A percentile compares a stretch with the other conserved stretches of the same genome.
Conservation (phyloP, 2,329 filamentous ascomycete species). For the Xylaria sp. region DNA sequence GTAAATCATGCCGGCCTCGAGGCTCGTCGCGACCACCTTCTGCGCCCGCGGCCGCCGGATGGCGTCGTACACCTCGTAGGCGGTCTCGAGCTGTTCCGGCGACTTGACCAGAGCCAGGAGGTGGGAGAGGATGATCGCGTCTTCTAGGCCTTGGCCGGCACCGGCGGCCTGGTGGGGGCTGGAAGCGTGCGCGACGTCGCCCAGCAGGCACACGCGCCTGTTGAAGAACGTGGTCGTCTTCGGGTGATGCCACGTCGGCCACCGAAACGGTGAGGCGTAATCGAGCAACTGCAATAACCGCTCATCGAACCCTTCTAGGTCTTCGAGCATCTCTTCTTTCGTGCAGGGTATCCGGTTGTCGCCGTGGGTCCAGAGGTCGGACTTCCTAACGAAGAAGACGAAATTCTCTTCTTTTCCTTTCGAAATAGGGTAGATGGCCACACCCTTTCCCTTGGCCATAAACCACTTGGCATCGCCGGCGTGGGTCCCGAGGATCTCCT, state of each 20-base stretch:
- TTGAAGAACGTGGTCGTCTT: slow-evolving; percentile 31
- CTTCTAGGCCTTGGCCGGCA: slow-evolving; percentile 34
- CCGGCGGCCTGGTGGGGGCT: slow-evolving; percentile 33
- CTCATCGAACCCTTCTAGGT: slow-evolving; percentile 28
- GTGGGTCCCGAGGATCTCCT: slow-evolving; percentile 31
- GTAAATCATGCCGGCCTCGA: slow-evolving; percentile 36
- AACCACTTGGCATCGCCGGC: slow-evolving; percentile 36
- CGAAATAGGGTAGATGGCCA: slow-evolving; percentile 33
- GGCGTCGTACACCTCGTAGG: slow-evolving; percentile 34
- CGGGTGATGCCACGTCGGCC: slow-evolving; percentile 34
- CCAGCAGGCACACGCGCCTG: slow-evolving; percentile 29
- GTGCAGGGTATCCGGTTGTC: slow-evolving; percentile 28
- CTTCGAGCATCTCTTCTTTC: slow-evolving; percentile 32
- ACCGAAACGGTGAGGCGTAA: slow-evolving; percentile 28
- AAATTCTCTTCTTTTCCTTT: slow-evolving; percentile 32
- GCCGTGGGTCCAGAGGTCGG: slow-evolving; percentile 25
- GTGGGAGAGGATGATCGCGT: slow-evolving; percentile 31
- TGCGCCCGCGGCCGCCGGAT: slow-evolving; percentile 37
- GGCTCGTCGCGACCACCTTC: slow-evolving; percentile 35
- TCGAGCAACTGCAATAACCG: slow-evolving; percentile 30
- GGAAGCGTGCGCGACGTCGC: slow-evolving; percentile 34
- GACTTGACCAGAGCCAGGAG: slow-evolving; percentile 26
- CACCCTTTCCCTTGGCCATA: slow-evolving; percentile 28
- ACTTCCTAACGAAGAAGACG: slow-evolving; percentile 28
- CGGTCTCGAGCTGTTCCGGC: slow-evolving; percentile 23